Conservation (phyloP, 257 asterid species). For the Paraleonurus japonicus region DNA sequence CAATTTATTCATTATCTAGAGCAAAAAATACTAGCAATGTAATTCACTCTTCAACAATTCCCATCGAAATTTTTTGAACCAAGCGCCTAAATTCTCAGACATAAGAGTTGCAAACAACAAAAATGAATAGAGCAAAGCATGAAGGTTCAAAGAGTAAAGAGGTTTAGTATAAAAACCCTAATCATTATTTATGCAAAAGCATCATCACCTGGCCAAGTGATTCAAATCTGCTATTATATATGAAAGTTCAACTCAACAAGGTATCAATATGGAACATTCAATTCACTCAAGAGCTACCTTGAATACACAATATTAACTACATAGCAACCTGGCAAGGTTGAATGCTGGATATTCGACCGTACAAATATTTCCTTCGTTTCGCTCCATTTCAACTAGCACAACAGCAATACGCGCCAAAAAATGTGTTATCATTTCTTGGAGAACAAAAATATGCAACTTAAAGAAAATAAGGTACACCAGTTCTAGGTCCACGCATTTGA, state of each 20-base stretch:
- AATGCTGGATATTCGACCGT: not conserved
- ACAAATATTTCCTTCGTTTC: not conserved
- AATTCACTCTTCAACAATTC: too few species aligned
- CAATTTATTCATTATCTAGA: too few species aligned
- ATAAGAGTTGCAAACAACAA: not conserved
- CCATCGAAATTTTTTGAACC: too few species aligned
- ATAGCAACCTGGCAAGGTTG: slow-evolving; percentile 10
- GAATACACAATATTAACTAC: slow-evolving; percentile 13
- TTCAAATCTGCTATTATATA: slow-evolving; percentile 15
- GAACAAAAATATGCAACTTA: slow-evolving; percentile 25
- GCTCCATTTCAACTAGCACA: not conserved
- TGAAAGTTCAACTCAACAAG: not conserved
- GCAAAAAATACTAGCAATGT: too few species aligned
- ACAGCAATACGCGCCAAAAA: slow-evolving; percentile 1
- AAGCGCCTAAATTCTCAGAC: too few species aligned
- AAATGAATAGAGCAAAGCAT: too few species aligned
- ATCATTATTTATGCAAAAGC: not conserved
- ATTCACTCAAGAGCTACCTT: slow-evolving; percentile 5
- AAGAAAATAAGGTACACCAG: slow-evolving; percentile 94
- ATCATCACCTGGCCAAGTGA: slow-evolving; percentile 3
- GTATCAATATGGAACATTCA: not conserved
- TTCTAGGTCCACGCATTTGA: slow-evolving; percentile 99
- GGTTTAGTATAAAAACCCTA: not conserved
- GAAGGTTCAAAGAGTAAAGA: too few species aligned
- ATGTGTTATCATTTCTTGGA: not conserved